Conservation (phyloP, 108 stramenopile genomes). For the Stephanodiscus minutulus region DNA sequence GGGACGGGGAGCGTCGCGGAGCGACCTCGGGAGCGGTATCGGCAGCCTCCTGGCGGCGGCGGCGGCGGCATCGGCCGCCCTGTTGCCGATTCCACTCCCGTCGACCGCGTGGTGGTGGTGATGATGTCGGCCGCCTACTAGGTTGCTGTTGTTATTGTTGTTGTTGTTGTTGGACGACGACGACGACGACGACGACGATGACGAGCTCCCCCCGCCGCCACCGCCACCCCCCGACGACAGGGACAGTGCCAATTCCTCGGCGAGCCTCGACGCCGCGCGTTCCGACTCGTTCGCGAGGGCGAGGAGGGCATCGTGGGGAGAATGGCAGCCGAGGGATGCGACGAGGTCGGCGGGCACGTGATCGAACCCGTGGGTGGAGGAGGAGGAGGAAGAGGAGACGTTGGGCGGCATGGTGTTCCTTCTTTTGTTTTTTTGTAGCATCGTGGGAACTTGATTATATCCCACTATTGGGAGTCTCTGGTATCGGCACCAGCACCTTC, state of each 20-base stretch:
- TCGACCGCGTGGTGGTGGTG: too few species aligned
- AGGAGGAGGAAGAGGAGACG: slow-evolving; percentile 1
- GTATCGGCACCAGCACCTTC: too few species aligned
- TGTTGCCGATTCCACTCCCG: too few species aligned
- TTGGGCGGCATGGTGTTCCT: neutral
- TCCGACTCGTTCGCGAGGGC: slow-evolving; percentile 47
- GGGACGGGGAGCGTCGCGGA: slow-evolving; percentile 24
- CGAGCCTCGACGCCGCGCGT: slow-evolving; percentile 34
- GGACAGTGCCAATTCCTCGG: slow-evolving; percentile 41
- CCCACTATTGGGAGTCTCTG: too few species aligned
- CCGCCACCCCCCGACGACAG: slow-evolving; percentile 7
- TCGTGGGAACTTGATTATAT: too few species aligned
- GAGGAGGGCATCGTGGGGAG: slow-evolving; percentile 55
- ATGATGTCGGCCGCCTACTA: too few species aligned
- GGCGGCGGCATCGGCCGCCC: too few species aligned
- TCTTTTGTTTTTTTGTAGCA: neutral
- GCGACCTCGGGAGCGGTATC: slow-evolving; percentile 13
- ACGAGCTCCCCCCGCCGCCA: neutral
- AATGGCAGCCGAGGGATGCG: slow-evolving; percentile 20
- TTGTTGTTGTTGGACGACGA: too few species aligned
- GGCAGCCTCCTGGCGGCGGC: too few species aligned
- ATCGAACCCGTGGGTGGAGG: neutral
- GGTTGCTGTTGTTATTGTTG: too few species aligned
- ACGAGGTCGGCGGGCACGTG: slow-evolving; percentile 25
- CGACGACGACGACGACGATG: slow-evolving; percentile 1